These are phyloP conservation scores for Chenopodium quinoa DNA, from an alignment of 148 eudicot genomes.

Conservation along the genomic window DNA sequence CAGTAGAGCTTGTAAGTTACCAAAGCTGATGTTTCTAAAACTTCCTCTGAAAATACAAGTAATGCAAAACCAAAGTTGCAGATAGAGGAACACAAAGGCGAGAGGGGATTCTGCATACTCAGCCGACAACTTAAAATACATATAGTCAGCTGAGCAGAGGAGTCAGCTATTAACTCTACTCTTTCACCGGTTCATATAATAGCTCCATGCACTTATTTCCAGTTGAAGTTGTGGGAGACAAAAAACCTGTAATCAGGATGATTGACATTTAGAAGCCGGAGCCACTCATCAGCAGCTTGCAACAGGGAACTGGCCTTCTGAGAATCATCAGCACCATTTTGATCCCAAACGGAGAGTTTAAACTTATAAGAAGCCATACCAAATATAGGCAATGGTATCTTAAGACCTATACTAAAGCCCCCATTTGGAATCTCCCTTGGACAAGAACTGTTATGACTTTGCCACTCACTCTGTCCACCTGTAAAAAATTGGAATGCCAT, in stretches of 20 bases:
- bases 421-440: conserved; percentile 37
- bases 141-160: conserved; percentile 26
- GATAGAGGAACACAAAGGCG: conserved; percentile 16
- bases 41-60: conserved; percentile 28
- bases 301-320: conserved; percentile 50
- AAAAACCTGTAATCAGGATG: conserved; percentile 85
- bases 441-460: conserved; percentile 32
- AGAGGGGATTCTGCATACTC: conserved; percentile 14
- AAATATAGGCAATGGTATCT: conserved; percentile 69
- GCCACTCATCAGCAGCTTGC: conserved; percentile 77
- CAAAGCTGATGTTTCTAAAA: conserved; percentile 25
- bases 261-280: conserved; percentile 55
- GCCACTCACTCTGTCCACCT: conserved; percentile 53
- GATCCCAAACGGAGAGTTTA: conserved; percentile 65
- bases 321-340: conserved; percentile 43
- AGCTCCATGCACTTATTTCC: conserved; percentile 31
- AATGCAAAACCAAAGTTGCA: conserved; percentile 23
- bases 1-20: conserved; percentile 19
- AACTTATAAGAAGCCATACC: conserved; percentile 82
- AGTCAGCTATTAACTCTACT: conserved; percentile 19
- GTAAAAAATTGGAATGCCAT: conserved; percentile 18
- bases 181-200: neutral
- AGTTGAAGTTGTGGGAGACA: conserved; percentile 34
- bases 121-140: conserved; percentile 26
- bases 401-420: conserved; percentile 34